Conservation (phyloP, 2,329 filamentous ascomycete species). For the Fusarium annulatum region DNA sequence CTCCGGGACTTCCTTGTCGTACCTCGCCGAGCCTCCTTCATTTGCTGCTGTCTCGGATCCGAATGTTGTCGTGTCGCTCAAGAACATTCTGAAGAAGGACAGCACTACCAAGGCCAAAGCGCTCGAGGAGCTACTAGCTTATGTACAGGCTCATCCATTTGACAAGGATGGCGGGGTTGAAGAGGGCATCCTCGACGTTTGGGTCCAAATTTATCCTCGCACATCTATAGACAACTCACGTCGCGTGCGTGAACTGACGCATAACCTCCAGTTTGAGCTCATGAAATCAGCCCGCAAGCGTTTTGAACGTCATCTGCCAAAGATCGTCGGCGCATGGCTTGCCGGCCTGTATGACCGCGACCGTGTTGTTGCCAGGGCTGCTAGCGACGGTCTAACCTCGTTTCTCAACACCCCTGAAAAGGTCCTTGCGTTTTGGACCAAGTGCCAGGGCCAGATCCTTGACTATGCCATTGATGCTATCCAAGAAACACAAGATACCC, state of each 20-base stretch:
- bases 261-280: conserved; percentile 75
- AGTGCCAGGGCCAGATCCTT: conserved; percentile 83
- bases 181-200: conserved; percentile 85
- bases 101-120: conserved; percentile 91
- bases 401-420: conserved; percentile 88
- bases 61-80: conserved; percentile 88
- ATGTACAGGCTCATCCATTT: conserved; percentile 66
- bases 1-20: conserved; percentile 73
- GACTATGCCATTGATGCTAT: conserved; percentile 85
- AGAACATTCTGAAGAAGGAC: conserved; percentile 93
- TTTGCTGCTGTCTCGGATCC: conserved; percentile 81
- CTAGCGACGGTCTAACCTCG: conserved; percentile 77
- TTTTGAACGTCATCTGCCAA: conserved; percentile 82
- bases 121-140: conserved; percentile 81
- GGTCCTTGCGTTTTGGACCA: conserved; percentile 77
- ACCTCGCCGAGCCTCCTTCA: conserved; percentile 87
- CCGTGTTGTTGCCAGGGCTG: conserved; percentile 78
- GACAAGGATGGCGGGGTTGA: conserved; percentile 73
- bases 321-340: conserved; percentile 88
- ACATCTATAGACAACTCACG: conserved; percentile 90
- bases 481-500: conserved; percentile 80
- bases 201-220: conserved; percentile 89
- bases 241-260: conserved; percentile 87
- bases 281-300: conserved; percentile 78
- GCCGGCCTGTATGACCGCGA: conserved; percentile 90